Percentiles rank a stretch among this genome's conserved stretches.
Evolutionary conservation across 108 stramenopile genomes (phyloP).

Genomic region (Fragilariopsis cylindrus): DNA sequence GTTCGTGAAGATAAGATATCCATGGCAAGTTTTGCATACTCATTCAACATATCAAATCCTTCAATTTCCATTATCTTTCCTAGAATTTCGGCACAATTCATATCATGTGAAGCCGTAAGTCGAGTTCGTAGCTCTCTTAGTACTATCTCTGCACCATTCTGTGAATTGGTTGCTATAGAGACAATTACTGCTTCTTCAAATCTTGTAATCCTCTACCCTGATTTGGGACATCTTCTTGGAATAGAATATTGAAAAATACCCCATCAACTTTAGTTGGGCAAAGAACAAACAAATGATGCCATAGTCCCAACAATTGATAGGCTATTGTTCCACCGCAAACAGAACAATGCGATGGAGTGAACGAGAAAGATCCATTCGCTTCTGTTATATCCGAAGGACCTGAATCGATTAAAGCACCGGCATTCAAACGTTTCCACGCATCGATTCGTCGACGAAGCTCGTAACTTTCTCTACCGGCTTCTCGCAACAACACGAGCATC

Average conservation of each 20-base stretch:
- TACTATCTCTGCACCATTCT: constrained; percentile 50
- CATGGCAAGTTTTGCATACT: constrained; percentile 63
- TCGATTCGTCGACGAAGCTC: constrained; percentile 62
- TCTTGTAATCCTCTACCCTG: constrained; percentile 42
- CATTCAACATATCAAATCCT: constrained; percentile 41
- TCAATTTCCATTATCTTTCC: constrained; percentile 57
- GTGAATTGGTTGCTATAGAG: constrained; percentile 62
- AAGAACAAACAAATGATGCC: constrained; percentile 45
- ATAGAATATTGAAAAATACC: constrained; percentile 29
- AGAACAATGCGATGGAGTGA: constrained; percentile 68
- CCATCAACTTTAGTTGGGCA: constrained; percentile 31
- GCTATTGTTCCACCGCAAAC: constrained; percentile 50
- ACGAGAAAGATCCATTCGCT: constrained; percentile 10
- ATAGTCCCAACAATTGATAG: constrained; percentile 43
- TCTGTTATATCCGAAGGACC: not conserved
- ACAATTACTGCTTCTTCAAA: constrained; percentile 50
- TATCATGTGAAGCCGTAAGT: constrained; percentile 52
- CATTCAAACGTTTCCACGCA: constrained; percentile 74
- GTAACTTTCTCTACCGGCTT: constrained; percentile 70
- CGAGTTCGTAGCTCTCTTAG: constrained; percentile 49
- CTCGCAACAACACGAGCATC: constrained; percentile 63
- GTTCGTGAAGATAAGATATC: constrained; percentile 26
- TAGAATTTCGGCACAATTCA: constrained; percentile 59
- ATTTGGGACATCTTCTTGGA: constrained; percentile 39
- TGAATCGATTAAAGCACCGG: constrained; percentile 32